These are phyloP conservation scores for Xerocomus brunneocitrinus DNA, from an alignment of 768 basidiomycete genomes.

Conservation along the genomic window DNA sequence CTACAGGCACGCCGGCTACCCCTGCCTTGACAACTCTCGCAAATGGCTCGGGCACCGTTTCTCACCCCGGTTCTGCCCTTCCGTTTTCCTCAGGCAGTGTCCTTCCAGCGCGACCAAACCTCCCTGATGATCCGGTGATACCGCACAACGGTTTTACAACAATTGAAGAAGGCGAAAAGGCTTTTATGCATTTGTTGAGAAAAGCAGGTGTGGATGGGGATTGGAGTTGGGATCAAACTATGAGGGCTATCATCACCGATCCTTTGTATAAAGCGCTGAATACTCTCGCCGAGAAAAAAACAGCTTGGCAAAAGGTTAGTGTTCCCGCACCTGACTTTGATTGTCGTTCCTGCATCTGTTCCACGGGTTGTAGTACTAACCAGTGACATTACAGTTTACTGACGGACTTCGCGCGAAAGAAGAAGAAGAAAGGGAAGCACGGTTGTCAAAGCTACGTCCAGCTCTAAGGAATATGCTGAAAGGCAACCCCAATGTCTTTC, in stretches of 20 bases:
- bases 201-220: conserved; percentile 87
- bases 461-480: conserved; percentile 81
- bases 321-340: neutral
- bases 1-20: conserved; percentile 41
- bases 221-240: conserved; percentile 98
- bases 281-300: conserved; percentile 91
- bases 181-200: conserved; percentile 84
- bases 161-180: conserved; percentile 87
- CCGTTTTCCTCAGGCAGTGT: conserved; percentile 59
- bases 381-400: conserved; percentile 49
- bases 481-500: conserved; percentile 83
- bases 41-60: conserved; percentile 44
- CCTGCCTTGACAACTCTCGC: conserved; percentile 36
- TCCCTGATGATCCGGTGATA: conserved; percentile 84
- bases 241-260: conserved; percentile 97
- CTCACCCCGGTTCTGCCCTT: conserved; percentile 51
- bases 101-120: conserved; percentile 68
- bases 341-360: neutral
- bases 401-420: conserved; percentile 74
- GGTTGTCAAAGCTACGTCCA: conserved; percentile 82
- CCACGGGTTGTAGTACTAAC: conserved; percentile 6
- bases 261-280: conserved; percentile 93
- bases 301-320: conserved; percentile 86
- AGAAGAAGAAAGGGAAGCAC: conserved; percentile 78
- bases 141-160: conserved; percentile 88